A percentile compares a stretch with the other conserved stretches of the same genome.
Evolutionary conservation across 805 yeast genomes (phyloP).

Genomic region (Metschnikowia santaceciliae): DNA sequence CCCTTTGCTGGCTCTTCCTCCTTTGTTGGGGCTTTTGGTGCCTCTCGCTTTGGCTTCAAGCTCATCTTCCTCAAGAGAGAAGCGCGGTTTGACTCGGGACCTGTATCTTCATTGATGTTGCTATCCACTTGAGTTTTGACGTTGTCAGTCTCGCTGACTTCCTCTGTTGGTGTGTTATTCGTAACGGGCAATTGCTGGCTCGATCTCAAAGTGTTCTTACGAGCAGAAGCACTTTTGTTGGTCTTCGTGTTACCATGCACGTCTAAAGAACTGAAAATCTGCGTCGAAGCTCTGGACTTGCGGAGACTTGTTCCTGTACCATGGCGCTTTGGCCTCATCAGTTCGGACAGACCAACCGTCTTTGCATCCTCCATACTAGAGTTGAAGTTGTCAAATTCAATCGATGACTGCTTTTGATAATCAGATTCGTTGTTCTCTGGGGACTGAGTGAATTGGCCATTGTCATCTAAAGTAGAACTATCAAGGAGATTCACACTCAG

Average conservation of each 20-base stretch:
- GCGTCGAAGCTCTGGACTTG: slow-evolving; percentile 26
- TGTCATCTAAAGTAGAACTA: slow-evolving; percentile 20
- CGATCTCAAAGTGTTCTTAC: background rate
- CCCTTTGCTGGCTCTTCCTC: slow-evolving; percentile 10
- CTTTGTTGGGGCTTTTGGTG: slow-evolving; percentile 35
- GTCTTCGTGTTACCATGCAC: slow-evolving; percentile 10
- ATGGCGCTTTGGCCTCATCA: slow-evolving; percentile 8
- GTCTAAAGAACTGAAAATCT: slow-evolving; percentile 28
- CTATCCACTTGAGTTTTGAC: background rate
- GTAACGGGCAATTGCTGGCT: background rate
- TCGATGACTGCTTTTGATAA: background rate
- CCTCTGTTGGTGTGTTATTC: background rate
- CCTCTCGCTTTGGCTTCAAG: slow-evolving; percentile 36
- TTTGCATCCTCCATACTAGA: slow-evolving; percentile 5
- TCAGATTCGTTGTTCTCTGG: slow-evolving; percentile 4
- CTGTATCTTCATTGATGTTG: background rate
- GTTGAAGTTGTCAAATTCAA: slow-evolving; percentile 7
- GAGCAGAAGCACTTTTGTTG: background rate
- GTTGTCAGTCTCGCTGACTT: background rate
- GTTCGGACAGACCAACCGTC: slow-evolving; percentile 1
- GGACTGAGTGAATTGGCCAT: slow-evolving; percentile 9
- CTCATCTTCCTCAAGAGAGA: slow-evolving; percentile 24
- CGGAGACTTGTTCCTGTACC: slow-evolving; percentile 13
- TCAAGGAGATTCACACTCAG: slow-evolving; percentile 21
- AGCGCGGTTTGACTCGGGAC: background rate